Conservation (phyloP, 371 early-diverging fungal genomes). For the Mortierella polycephala region DNA sequence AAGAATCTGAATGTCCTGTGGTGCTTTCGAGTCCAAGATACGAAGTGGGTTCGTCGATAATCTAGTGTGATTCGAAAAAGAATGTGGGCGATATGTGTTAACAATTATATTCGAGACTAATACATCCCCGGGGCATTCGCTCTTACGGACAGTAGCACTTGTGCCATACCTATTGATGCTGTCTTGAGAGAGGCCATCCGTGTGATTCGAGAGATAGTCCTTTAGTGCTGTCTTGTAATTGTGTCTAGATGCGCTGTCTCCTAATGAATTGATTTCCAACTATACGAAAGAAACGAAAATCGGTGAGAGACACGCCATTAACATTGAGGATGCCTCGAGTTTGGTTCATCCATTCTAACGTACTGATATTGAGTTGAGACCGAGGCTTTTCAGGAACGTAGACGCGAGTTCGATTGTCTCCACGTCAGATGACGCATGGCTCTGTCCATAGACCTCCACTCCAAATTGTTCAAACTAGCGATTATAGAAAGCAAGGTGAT, state of each 20-base stretch:
- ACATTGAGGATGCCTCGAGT: background rate
- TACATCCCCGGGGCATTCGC: too few species aligned
- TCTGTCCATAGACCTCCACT: conserved; percentile 62
- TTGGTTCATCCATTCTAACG: background rate
- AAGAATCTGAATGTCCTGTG: conserved; percentile 56
- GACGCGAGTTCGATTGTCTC: conserved; percentile 65
- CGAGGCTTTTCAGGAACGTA: conserved; percentile 56
- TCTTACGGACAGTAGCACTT: background rate
- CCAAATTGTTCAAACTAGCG: conserved; percentile 76
- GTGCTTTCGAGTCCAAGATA: conserved; percentile 69
- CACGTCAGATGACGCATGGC: conserved; percentile 63
- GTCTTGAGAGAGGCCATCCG: conserved; percentile 57
- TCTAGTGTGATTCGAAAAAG: conserved; percentile 23
- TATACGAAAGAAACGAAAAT: background rate
- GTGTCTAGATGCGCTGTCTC: conserved; percentile 58
- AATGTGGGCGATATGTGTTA: background rate
- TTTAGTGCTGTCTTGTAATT: conserved; percentile 56
- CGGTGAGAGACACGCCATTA: background rate
- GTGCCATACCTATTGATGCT: conserved; percentile 55
- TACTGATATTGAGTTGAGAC: conserved; percentile 36
- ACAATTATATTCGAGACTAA: background rate
- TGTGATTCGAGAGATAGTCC: conserved; percentile 54
- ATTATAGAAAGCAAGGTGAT: background rate
- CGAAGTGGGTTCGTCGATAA: conserved; percentile 66
- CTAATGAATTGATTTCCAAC: conserved; percentile 68